Evolutionary conservation across 2,329 filamentous ascomycete species (phyloP), one percentile per base, ranked within the genome.

Genomic region (Penicillium sp.): DNA sequence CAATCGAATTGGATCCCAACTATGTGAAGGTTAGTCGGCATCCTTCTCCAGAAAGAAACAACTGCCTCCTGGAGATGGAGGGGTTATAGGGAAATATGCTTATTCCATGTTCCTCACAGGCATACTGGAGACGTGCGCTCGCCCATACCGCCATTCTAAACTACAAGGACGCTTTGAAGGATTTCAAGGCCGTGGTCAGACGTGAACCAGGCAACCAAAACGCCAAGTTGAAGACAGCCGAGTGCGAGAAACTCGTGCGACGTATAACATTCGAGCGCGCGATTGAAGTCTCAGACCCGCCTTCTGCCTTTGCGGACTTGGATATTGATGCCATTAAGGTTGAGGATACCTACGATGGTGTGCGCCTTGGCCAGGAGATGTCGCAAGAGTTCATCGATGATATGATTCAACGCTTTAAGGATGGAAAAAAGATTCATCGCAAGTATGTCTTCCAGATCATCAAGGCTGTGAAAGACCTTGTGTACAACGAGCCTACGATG

Each of bases 361-460:
- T 86, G 19, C 82, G 81, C 53, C 78, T 99, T 49, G 74, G 65
- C n/a, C 87, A 83, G 36, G 82, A 89, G 71, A 99, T 99, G 91
- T 97, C 93, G 1, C 84, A 93, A 63, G 93, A 97, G 67, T 99
- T 99, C 69, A 90, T 99, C 66, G 89, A 95, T 66, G 93, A 99
- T 77, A 97, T 97, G 93, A 93, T 91, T 53, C 84, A 94, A 73
- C 82, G 94, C 30, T 99, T 99, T 83, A 96, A 95, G 83, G 87
- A 84, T 47, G 94, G 94, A 70, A 97, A 99, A 82, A 93, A 90
- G 76, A 82, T 99, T 53, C 91, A 94, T 74, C 87, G 85, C 77
- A 99, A 97, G 82, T 99, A 97, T 70, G 94, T 93, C 61, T 97
- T 93, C 79, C 91, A 97, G 77, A 99, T 99, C 69, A 83, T 99